Base-by-base conservation (phyloP, 257 asterid genomes). In the Solanum pennellii region DNA sequence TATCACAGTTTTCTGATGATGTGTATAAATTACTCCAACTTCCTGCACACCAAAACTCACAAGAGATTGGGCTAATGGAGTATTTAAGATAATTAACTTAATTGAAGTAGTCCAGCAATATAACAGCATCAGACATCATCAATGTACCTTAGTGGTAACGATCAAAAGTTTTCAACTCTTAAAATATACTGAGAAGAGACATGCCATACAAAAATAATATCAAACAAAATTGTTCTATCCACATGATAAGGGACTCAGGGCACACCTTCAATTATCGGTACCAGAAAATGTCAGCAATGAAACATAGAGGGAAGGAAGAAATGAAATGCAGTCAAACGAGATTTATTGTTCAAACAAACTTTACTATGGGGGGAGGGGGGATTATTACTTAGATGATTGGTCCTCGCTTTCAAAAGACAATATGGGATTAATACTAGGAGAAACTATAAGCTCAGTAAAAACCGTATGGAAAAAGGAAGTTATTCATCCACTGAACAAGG, bases 1-100 rank as follows among this genome's bases (percentile, higher is more conserved):
- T 82, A 97, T 86, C 88, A 97, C 97, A 31, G 99, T 96, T 93
- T 97, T 97, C 92, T 97, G 99, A 90, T 97, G 99, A 93, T 97
- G 99, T 13, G 99, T 97, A 87, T 96, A 97, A 88, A 97, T 96
- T 44, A 90, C 95, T 87, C 94, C 99, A 86, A 95, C 99, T 96
- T 97, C 99, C 99, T 97, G 90, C 86, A 86, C 89, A 90, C 73
- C 73, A 84, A 90, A 21, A 62, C 86, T 49, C 68, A 71, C 33
- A 71, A 86, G 18, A 60, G 41, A 25, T 68, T 72, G 49, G 84
- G 39, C 73, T 39, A 73, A 45, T 73, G 31, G 56, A 86, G 68
- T 47, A 80, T 20, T 45, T 27, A 29, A 47, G 60, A 45, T 27
- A 29, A 80, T 11, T 15, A 49, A 80, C 41, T 80, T 31, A 47